Evolutionary conservation across 2,329 filamentous ascomycete species (phyloP).

Genomic region (Pseudophaeomoniella oleicola): DNA sequence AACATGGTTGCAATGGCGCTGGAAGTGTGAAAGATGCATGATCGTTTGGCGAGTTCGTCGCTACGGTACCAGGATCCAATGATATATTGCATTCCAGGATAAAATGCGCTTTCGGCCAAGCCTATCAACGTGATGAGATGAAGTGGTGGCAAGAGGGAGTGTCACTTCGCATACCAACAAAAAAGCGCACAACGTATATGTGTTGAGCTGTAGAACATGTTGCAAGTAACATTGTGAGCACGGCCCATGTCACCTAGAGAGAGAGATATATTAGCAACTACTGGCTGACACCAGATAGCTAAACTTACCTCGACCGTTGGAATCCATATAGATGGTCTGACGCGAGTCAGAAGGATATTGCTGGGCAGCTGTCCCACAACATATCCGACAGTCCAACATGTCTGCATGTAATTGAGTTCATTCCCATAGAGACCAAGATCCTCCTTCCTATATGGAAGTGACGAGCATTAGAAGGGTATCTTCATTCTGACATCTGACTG

Average conservation of each 20-base stretch:
- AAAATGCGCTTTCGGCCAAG: conserved; percentile 38
- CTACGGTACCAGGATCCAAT: conserved; percentile 37
- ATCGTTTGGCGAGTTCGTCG: conserved; percentile 36
- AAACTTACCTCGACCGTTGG: too few species aligned
- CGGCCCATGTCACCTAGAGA: conserved; percentile 29
- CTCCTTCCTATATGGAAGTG: conserved; percentile 34
- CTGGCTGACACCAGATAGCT: too few species aligned
- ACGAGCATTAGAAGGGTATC: background rate
- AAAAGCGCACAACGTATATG: conserved; percentile 33
- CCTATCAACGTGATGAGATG: conserved; percentile 7
- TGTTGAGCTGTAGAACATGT: conserved; percentile 26
- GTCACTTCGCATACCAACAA: conserved; percentile 20
- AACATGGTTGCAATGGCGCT: conserved; percentile 28
- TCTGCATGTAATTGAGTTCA: conserved; percentile 40
- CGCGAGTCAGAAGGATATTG: conserved; percentile 35
- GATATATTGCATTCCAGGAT: conserved; percentile 37
- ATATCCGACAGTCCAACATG: conserved; percentile 47
- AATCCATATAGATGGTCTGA: conserved; percentile 6
- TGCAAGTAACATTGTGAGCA: conserved; percentile 31
- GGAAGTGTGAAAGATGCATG: conserved; percentile 37
- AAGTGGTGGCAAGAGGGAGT: background rate
- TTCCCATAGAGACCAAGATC: conserved; percentile 37
- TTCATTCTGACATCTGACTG: conserved; percentile 5
- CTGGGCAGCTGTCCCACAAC: conserved; percentile 38
- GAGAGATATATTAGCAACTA: too few species aligned